Base-by-base conservation (phyloP, 306 rosid species). In the Vachellia pachyceras region DNA sequence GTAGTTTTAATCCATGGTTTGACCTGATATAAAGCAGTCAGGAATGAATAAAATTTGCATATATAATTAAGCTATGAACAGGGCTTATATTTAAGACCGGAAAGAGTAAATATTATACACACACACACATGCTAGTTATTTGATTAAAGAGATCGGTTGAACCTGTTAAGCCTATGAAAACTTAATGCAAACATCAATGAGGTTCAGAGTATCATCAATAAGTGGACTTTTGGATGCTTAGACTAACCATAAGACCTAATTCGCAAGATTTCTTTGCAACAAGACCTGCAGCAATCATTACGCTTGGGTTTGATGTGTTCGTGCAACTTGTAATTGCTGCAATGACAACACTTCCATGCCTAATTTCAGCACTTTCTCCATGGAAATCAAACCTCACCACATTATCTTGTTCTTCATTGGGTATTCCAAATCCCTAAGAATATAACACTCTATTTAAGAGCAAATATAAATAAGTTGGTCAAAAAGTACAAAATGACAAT, bases 271-370 rank as follows among this genome's bases (percentile, higher is more conserved):
- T 91, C 83, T 91, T 90, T 10, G 96, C 96, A 63, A 90, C 94
- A 76, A 93, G 86, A 65, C 90, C 97, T 79, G 97, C 94, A 72
- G 94, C 92, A 60, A 93, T 91, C 97, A 93, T 91, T 57, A 86
- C 94, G 57, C 93, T 93, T 7, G 97, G 97, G 73, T 93, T 93
- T 45, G 97, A 93, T 67, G 97, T 91, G 77, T 91, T 93, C 47
- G 97, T 93, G 80, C 96, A 93, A 77, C 97, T 93, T 76, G 94
- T 93, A 73, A 93, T 91, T 67, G 97, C 94, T 40, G 97, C 97
- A 36, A 93, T 93, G 6, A 93, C 97, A 45, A 90, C 85, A 87
- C 88, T 89, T 25, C 97, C 97, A 66, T 91, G 97, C 90, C 87
- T 85, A 46, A 93, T 92, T 75, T 91, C 89, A 5, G 87, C 92